Percentiles rank a stretch among this genome's conserved stretches.
phyloP scores from a whole-genome alignment of 1,284 basidiomycete species.

The Ceratobasidium sp. region DNA sequence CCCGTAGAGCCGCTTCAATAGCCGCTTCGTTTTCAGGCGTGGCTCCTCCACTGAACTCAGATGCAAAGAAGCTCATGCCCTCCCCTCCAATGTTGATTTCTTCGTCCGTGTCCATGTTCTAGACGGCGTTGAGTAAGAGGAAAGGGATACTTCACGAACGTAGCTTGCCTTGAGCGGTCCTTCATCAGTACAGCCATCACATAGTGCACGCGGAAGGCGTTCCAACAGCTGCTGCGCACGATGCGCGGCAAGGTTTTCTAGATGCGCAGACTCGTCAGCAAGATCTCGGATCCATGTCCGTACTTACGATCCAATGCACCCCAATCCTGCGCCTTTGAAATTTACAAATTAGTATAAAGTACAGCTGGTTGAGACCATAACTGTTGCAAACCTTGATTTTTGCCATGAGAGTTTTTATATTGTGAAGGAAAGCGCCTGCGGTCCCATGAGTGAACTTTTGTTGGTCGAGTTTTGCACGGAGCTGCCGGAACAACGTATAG shows the following conservation, averaged over 20 bases:
- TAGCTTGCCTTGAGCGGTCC: constrained; percentile 21
- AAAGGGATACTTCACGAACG: no score
- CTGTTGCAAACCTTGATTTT: constrained; percentile 64
- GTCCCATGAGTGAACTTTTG: constrained; percentile 58
- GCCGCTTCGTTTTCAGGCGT: not conserved
- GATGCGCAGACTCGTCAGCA: no score
- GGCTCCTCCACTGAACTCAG: not conserved
- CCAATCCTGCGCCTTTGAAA: constrained; percentile 18
- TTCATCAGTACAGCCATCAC: not conserved
- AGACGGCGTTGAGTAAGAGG: not conserved
- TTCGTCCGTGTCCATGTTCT: constrained; percentile 32
- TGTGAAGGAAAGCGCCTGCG: constrained; percentile 63
- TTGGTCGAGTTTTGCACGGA: constrained; percentile 57
- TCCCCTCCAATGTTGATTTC: not conserved
- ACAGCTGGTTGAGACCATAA: not conserved
- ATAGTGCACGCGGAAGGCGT: constrained; percentile 1
- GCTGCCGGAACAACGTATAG: constrained; percentile 58
- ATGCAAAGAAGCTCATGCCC: not conserved
- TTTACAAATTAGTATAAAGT: not conserved
- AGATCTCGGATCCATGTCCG: not conserved
- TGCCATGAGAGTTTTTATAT: constrained; percentile 69
- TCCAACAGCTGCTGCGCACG: constrained; percentile 22
- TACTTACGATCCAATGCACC: constrained; percentile 41
- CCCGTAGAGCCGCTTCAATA: not conserved
- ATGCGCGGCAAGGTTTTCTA: constrained; percentile 38